Evolutionary conservation across 306 rosid genomes (phyloP), one percentile per base, ranked within the genome.

Genomic region (Senna siamea): DNA sequence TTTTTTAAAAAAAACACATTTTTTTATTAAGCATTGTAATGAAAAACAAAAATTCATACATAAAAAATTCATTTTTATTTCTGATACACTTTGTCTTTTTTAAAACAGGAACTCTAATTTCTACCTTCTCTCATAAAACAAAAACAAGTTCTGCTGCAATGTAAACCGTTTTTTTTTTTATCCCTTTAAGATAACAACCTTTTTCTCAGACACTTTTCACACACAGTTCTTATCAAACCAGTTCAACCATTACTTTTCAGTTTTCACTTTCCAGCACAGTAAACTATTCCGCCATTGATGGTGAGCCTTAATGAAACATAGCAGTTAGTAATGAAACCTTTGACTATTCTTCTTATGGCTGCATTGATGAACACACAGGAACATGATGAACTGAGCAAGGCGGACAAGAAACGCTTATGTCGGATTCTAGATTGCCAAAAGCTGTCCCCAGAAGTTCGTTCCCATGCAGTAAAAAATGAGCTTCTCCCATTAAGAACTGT

Each of bases 401-500:
- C 82, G 35, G 97, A 91, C 35, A 91, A 85, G 81, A 89, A 85
- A 82, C 85, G 84, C 28, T 74, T 91, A 28, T 91, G 97, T 66
- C 80, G 81, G 65, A 84, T 75, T 66, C 81, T 91, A 17, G 95
- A 91, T 73, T 87, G 95, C 81, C 89, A 89, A 74, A 91, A 85
- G 69, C 68, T 91, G 43, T 85, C 97, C 2, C 77, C 97, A 2
- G 87, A 87, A 53, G 80, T 81, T 63, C 87, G 95, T 0, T 83
- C 88, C 3, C 95, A 87, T 15, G 97, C 97, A 19, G 91, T 89
- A 6, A 91, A 89, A 76, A 91, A 91, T 23, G 97, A 91, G 82
- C 81, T 87, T 74, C 92, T 91, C 18, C 97, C 97, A 53, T 41
- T 89, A 65, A 86, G 95, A 84, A 89, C 89, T 0, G 95, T 91